Evolutionary conservation across 208 protist genomes (phyloP), one percentile per base, ranked within the genome.

Genomic region (Trypanosoma vivax): DNA sequence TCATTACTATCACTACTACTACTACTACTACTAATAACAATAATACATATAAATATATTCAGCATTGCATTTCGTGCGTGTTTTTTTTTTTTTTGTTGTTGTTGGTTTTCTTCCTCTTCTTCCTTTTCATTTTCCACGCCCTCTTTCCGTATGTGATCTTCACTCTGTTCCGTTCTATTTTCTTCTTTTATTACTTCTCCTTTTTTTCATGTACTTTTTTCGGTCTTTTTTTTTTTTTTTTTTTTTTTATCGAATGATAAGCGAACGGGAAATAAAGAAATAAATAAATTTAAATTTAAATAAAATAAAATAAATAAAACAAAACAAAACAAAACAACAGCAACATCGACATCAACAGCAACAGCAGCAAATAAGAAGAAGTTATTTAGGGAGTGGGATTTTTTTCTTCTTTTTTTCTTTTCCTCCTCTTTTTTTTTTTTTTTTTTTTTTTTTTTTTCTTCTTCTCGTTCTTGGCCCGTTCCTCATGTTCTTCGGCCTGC

Each of bases 221-320:
- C 10, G 35, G 31, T 35, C 37, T 38, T 42, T 53, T 68, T 34
- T 43, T 62, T 62, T 53, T 23, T 49, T 49, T 73, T 50, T 50
- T 50, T 42, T 56, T 57, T n/a, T 39, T 64, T 51, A 37, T 18
- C 45, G 31, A 55, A 39, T 40, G 46, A 9, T 25, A 60, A 49
- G 37, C 2, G 50, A 37, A 37, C 13, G 33, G 13, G 13, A 37
- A 13, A 7, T n/a, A 37, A 37, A 37, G 13, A 37, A 37, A 37
- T 13, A n/a, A 37, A 37, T 13, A 37, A 37, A 37, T 7, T 13
- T n/a, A 13, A 37, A 37, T 7, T n/a, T n/a, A 13, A 13, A n/a
- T n/a, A n/a, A n/a, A n/a, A n/a, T n/a, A 37, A 37, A 37, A 37
- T 13, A n/a, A 37, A 37, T 13, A 37, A 37, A 37, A 13, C 33